Base-by-base conservation (phyloP, 768 basidiomycete genomes). In the Phylloporus rhodoxanthus region DNA sequence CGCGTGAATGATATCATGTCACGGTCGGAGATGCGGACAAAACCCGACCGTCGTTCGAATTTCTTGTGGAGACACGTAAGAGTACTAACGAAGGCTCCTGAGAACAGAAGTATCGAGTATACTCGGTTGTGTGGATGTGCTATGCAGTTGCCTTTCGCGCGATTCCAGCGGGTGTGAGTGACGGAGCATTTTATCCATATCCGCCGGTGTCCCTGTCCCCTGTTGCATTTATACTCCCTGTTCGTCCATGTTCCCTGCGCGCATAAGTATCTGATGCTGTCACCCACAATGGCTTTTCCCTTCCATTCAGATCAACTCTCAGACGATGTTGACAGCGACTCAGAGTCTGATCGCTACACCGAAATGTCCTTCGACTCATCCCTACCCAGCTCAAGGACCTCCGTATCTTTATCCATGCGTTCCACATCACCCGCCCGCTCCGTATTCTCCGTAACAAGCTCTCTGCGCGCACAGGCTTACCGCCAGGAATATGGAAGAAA, bases 391-490 rank as follows among this genome's bases (percentile, higher is more conserved):
- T 81, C 84, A 0, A 67, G 67, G 20, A 85, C 84, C 1, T 84
- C 85, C 14, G 70, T 74, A 45, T 80, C 81, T 57, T 56, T 62
- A 39, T 82, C 82, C 1, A 78, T 79, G 73, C 82, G 81, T 44
- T 83, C 84, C 9, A 66, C 62, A 2, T 87, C 87, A 3, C 86
- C 87, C 2, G 66, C 68, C 11, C 84, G 82, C 8, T 88, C 87
- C 21, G 76, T 90, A 8, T 74, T 78, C 60, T 87, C 86, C 1
- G 62, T 87, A 61, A 81, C 82, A 0, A 81, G 76, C 57, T 84
- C 84, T 0, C 56, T 86, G 40, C 78, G 76, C 21, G 77, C 74
- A 14, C 72, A 76, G 30, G 75, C 80, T 1, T 82, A 80, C 67
- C 76, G 74, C 47, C 74, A 80, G 25, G 85, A 88, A 59, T 82